Percentiles rank a stretch among this genome's conserved stretches.
Conservation (phyloP, 139 green algal species). For the Astrephomene gubernaculifera region DNA sequence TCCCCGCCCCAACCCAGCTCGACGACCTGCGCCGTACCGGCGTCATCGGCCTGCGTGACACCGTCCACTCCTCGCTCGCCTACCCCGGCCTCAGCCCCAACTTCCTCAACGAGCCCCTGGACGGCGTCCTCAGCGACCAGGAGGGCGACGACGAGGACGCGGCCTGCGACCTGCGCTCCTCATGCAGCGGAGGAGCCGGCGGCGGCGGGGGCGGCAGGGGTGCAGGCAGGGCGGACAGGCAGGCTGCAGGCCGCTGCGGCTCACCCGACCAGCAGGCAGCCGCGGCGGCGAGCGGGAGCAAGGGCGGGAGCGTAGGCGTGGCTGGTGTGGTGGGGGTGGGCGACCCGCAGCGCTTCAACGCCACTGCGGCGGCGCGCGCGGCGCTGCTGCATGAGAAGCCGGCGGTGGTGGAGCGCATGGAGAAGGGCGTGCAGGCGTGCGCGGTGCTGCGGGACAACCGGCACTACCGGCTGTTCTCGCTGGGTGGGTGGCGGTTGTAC, state of each 20-base stretch:
- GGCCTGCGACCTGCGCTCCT: not conserved
- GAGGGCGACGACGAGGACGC: not conserved
- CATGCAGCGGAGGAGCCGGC: no score
- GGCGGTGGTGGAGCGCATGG: constrained; percentile 46
- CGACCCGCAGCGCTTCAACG: not conserved
- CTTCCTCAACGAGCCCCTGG: constrained; percentile 6
- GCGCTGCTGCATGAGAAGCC: constrained; percentile 45
- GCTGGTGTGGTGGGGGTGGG: not conserved
- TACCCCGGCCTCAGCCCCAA: constrained; percentile 32
- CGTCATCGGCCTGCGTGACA: not conserved
- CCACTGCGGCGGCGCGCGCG: constrained; percentile 26
- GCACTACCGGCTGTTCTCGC: constrained; percentile 49
- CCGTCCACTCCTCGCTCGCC: not conserved
- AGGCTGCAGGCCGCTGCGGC: not conserved
- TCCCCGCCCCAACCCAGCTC: not conserved
- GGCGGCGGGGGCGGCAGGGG: not conserved
- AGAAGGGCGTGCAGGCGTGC: constrained; percentile 44
- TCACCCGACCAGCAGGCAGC: constrained; percentile 6
- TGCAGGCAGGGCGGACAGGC: no score
- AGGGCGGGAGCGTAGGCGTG: not conserved
- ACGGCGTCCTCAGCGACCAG: not conserved
- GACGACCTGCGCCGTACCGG: constrained; percentile 23
- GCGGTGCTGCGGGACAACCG: constrained; percentile 47
- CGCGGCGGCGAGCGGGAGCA: not conserved
- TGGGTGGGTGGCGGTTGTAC: constrained; percentile 43